Evolutionary conservation across 1,284 basidiomycete genomes (phyloP).

Genomic region (Heterobasidion irregulare): DNA sequence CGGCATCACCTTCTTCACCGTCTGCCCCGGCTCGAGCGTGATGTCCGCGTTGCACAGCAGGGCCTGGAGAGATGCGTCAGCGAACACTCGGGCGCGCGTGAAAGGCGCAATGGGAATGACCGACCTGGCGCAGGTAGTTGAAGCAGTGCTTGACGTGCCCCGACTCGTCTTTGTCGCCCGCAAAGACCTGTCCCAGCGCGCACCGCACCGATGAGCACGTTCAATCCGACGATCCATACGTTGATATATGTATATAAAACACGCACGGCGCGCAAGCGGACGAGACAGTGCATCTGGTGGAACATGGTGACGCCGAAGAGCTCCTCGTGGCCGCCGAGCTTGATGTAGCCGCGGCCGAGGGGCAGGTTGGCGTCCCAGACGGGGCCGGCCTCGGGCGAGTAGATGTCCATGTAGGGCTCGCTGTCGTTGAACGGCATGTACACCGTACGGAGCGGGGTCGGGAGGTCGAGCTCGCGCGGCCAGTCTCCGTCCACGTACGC

Average conservation of each 20-base stretch:
- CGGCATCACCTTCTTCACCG: neutral
- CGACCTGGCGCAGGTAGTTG: neutral
- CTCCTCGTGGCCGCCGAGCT: slow-evolving; percentile 2
- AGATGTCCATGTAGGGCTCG: neutral
- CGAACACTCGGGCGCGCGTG: neutral
- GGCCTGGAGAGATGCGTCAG: neutral
- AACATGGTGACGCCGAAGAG: slow-evolving; percentile 5
- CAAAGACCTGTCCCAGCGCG: neutral
- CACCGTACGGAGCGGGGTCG: neutral
- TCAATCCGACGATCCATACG: too few relatives aligned
- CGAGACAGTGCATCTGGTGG: slow-evolving; percentile 10
- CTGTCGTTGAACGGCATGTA: neutral
- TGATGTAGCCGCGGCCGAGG: neutral
- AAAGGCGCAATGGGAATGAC: neutral
- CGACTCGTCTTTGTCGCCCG: slow-evolving; percentile 3
- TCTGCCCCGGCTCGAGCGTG: neutral
- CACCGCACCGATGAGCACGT: neutral
- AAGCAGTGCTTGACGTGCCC: slow-evolving; percentile 4
- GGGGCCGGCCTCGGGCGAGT: neutral
- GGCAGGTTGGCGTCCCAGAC: neutral
- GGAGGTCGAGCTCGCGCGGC: neutral
- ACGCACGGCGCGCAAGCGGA: slow-evolving; percentile 2
- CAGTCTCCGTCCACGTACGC: neutral
- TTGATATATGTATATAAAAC: neutral
- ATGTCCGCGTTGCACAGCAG: slow-evolving; percentile 3